Conservation (phyloP, 768 basidiomycete genomes). For the Termitomyces sp. region DNA sequence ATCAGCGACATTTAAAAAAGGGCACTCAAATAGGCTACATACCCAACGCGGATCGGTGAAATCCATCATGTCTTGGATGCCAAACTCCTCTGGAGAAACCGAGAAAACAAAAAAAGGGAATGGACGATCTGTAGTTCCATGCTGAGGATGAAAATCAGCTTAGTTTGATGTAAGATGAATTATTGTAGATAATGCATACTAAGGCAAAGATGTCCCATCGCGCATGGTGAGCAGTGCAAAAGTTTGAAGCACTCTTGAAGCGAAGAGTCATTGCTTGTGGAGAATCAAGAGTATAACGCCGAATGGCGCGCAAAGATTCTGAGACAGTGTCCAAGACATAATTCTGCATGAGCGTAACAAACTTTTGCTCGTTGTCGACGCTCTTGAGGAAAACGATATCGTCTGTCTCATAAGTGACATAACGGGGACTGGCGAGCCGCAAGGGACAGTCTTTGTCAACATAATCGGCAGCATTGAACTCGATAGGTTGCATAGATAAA, state of each 20-base stretch:
- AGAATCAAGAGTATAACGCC: not conserved
- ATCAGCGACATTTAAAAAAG: not conserved
- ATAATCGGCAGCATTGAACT: constrained; percentile 3
- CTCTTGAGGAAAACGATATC: constrained; percentile 12
- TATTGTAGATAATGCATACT: constrained; percentile 4
- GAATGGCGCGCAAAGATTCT: constrained; percentile 13
- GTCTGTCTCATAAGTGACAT: constrained; percentile 10
- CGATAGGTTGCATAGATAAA: not conserved
- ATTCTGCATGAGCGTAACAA: constrained; percentile 10
- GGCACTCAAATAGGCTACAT: not conserved
- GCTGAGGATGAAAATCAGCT: constrained; percentile 4
- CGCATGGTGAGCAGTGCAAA: constrained; percentile 17
- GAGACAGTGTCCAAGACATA: constrained; percentile 17
- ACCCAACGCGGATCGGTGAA: constrained; percentile 13
- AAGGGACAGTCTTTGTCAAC: constrained; percentile 9
- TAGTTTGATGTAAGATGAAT: not conserved
- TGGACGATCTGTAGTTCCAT: not conserved
- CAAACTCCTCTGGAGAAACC: constrained; percentile 20
- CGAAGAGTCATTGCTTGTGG: constrained; percentile 9
- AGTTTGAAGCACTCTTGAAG: constrained; percentile 12
- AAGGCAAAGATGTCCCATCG: constrained; percentile 21
- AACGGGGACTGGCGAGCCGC: constrained; percentile 10
- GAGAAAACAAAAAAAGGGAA: constrained; percentile 18
- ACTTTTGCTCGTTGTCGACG: constrained; percentile 16
- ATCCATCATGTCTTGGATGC: constrained; percentile 15